Evolutionary conservation across 208 protist species (phyloP).

Genomic region (Trypanosoma mega): DNA sequence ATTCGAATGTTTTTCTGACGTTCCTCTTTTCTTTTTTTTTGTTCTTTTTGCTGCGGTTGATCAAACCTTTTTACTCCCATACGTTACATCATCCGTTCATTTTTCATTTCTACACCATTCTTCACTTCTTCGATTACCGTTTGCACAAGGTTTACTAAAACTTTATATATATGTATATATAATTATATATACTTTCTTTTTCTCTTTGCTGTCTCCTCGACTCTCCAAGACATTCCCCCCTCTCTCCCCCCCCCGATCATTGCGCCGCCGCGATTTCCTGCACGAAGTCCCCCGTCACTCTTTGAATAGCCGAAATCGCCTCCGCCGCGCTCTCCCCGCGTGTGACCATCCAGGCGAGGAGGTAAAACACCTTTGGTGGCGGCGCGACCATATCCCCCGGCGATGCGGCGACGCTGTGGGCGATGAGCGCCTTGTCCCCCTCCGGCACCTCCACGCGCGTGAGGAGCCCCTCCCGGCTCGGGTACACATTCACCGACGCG

Average conservation of each 20-base stretch:
- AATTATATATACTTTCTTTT: too few relatives aligned
- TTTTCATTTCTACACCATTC: not conserved
- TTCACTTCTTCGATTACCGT: not conserved
- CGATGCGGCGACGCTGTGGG: conserved; percentile 43
- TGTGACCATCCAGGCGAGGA: conserved; percentile 74
- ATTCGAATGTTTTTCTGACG: too few relatives aligned
- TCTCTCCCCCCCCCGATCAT: not conserved
- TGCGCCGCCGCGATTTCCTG: conserved; percentile 32
- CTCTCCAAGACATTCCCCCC: too few relatives aligned
- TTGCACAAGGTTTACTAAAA: too few relatives aligned
- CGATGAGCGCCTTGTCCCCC: conserved; percentile 44
- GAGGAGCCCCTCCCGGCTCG: conserved; percentile 32
- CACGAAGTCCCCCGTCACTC: conserved; percentile 35
- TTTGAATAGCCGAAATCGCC: conserved; percentile 37
- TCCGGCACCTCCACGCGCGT: conserved; percentile 28
- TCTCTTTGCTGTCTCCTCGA: too few relatives aligned
- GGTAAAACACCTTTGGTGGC: conserved; percentile 46
- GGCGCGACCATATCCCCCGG: conserved; percentile 45
- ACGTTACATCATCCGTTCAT: too few relatives aligned
- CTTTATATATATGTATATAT: too few relatives aligned
- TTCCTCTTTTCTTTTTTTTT: too few relatives aligned
- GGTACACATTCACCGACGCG: conserved; percentile 76
- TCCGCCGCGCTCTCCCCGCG: conserved; percentile 28
- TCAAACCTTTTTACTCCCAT: too few relatives aligned
- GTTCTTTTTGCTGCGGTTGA: too few relatives aligned